Conservation (phyloP, 176 grass and related monocot species). For the Canna indica region DNA sequence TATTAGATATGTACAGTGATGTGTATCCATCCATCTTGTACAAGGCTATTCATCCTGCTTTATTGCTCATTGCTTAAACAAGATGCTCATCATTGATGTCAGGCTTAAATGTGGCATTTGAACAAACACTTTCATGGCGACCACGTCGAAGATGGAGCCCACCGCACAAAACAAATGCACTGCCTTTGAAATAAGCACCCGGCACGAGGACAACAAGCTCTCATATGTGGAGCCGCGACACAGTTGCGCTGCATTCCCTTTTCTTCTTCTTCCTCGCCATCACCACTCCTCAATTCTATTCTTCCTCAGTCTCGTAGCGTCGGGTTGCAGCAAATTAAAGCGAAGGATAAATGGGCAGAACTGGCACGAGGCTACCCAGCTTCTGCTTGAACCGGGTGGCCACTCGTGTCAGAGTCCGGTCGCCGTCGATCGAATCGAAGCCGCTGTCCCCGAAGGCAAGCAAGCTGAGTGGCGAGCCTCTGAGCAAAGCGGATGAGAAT, state of each 20-base stretch:
- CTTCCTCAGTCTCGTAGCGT: slow-evolving; percentile 2
- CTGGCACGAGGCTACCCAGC: slow-evolving; percentile 15
- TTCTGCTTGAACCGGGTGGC: slow-evolving; percentile 57
- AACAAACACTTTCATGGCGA: not conserved
- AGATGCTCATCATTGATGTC: not conserved
- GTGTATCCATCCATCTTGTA: too few relatives aligned
- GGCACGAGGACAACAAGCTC: not conserved
- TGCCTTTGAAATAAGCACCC: not conserved
- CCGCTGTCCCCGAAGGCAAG: not conserved
- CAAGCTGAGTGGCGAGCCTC: not conserved
- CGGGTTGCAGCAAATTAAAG: not conserved
- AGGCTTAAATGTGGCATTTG: not conserved
- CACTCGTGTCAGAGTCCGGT: slow-evolving; percentile 6
- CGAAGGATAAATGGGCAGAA: slow-evolving; percentile 23
- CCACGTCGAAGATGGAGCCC: not conserved
- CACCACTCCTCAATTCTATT: too few relatives aligned
- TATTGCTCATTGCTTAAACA: not conserved
- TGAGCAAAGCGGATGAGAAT: not conserved
- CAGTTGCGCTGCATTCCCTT: slow-evolving; percentile 15
- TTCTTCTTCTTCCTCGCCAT: not conserved
- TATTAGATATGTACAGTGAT: too few relatives aligned
- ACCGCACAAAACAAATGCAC: not conserved
- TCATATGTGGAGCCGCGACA: not conserved
- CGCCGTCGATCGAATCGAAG: slow-evolving; percentile 24
- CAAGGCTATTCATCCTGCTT: too few relatives aligned